phyloP scores from a whole-genome alignment of 2,329 filamentous ascomycete species.

The Alternaria conjuncta region DNA sequence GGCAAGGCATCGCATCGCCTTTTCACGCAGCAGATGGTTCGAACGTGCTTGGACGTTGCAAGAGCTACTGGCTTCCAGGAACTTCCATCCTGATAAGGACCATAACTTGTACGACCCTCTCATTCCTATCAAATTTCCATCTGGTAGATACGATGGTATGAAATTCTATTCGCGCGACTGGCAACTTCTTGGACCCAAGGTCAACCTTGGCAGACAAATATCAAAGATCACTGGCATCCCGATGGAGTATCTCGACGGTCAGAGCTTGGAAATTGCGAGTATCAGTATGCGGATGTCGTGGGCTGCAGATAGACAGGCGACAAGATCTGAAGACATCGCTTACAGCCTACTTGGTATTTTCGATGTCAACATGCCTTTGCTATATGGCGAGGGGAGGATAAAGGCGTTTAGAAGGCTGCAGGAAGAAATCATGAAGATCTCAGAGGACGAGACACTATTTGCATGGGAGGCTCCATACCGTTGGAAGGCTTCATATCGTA shows the following conservation, averaged over 20 bases:
- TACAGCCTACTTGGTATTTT: conserved; percentile 31
- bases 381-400: conserved; percentile 25
- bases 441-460: conserved; percentile 26
- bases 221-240: conserved; percentile 10
- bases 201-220: neutral
- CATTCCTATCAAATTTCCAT: too few relatives aligned
- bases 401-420: conserved; percentile 25
- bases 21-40: conserved; percentile 20
- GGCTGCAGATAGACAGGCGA: conserved; percentile 24
- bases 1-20: neutral
- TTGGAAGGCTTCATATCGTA: too few relatives aligned
- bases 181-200: conserved; percentile 10
- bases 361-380: conserved; percentile 24
- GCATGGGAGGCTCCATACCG: conserved; percentile 13
- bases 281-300: conserved; percentile 30
- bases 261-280: conserved; percentile 7
- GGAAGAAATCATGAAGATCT: conserved; percentile 33
- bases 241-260: conserved; percentile 1
- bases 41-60: conserved; percentile 26
- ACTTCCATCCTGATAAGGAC: neutral
- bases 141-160: conserved; percentile 1
- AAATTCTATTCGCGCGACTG: conserved; percentile 17
- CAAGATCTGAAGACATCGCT: conserved; percentile 26
- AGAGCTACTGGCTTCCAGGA: conserved; percentile 24
- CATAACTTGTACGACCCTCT: too few relatives aligned